Percentiles rank a stretch among this genome's conserved stretches.
Evolutionary conservation across 345 rosid species (phyloP).

Genomic region (Pseudoturritis turrita): DNA sequence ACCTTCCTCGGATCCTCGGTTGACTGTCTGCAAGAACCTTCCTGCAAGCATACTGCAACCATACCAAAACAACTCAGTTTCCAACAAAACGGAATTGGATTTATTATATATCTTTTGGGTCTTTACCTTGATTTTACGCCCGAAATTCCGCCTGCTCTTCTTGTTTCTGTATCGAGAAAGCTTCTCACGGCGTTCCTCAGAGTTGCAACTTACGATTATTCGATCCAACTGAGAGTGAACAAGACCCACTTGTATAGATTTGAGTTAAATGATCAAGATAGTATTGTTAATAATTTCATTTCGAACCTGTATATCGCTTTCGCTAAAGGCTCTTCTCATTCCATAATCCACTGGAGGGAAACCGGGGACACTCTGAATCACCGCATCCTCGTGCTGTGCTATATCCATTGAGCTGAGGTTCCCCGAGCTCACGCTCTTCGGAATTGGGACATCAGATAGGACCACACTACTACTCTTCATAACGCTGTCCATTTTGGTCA

Average conservation of each 20-base stretch:
- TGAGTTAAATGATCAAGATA: neutral
- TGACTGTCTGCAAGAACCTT: slow-evolving; percentile 97
- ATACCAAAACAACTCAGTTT: neutral
- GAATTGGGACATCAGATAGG: slow-evolving; percentile 35
- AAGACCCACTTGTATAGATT: neutral
- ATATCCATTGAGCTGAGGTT: slow-evolving; percentile 61
- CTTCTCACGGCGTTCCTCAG: slow-evolving; percentile 84
- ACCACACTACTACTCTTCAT: slow-evolving; percentile 24
- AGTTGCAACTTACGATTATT: slow-evolving; percentile 39
- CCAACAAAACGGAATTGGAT: neutral
- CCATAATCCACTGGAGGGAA: slow-evolving; percentile 60
- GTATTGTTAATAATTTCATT: neutral
- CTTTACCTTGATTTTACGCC: slow-evolving; percentile 88
- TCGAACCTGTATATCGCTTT: slow-evolving; percentile 84
- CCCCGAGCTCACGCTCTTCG: slow-evolving; percentile 69
- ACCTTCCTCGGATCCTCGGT: slow-evolving; percentile 93
- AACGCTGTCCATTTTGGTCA: slow-evolving; percentile 20
- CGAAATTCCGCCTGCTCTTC: slow-evolving; percentile 86
- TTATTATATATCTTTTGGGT: neutral
- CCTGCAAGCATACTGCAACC: slow-evolving; percentile 90
- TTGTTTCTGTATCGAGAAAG: slow-evolving; percentile 91
- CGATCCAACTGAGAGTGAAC: slow-evolving; percentile 53
- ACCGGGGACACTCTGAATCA: slow-evolving; percentile 55
- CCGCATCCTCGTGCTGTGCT: slow-evolving; percentile 27
- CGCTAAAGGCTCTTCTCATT: slow-evolving; percentile 89